Evolutionary conservation across 345 rosid genomes (phyloP).

Genomic region (Mallotus nudiflorus): DNA sequence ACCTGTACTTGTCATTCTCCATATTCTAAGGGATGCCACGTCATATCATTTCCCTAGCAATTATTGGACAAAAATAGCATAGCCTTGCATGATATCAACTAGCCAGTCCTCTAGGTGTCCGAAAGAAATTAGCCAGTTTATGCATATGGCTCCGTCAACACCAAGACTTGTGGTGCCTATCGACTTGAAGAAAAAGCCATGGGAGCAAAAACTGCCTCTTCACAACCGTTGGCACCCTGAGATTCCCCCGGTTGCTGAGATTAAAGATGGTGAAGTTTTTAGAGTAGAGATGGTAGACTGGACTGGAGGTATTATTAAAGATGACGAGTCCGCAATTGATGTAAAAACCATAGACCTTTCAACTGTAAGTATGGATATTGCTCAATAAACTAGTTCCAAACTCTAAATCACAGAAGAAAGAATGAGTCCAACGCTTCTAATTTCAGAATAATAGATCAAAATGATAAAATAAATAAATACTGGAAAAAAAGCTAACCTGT

Average conservation of each 20-base stretch:
- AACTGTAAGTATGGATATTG: conserved; percentile 42
- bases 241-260: conserved; percentile 53
- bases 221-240: conserved; percentile 88
- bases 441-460: not conserved
- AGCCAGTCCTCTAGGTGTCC: no score
- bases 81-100: not conserved
- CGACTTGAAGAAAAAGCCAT: conserved; percentile 70
- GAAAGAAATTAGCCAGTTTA: not conserved
- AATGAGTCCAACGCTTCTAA: not conserved
- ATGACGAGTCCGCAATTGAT: conserved; percentile 57
- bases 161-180: conserved; percentile 56
- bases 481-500: no score
- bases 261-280: conserved; percentile 50
- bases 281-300: conserved; percentile 68
- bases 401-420: not conserved
- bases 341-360: conserved; percentile 52
- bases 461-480: no score
- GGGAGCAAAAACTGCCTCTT: conserved; percentile 59
- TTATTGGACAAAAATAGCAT: not conserved
- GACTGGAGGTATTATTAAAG: conserved; percentile 67
- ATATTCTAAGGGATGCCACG: not conserved
- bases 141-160: conserved; percentile 61
- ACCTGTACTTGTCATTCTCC: conserved; percentile 9
- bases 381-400: not conserved
- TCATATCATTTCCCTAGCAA: conserved; percentile 8